Evolutionary conservation across 2,329 filamentous ascomycete genomes (phyloP), one percentile per base, ranked within the genome.

Genomic region (Apiospora kogelbergensis): DNA sequence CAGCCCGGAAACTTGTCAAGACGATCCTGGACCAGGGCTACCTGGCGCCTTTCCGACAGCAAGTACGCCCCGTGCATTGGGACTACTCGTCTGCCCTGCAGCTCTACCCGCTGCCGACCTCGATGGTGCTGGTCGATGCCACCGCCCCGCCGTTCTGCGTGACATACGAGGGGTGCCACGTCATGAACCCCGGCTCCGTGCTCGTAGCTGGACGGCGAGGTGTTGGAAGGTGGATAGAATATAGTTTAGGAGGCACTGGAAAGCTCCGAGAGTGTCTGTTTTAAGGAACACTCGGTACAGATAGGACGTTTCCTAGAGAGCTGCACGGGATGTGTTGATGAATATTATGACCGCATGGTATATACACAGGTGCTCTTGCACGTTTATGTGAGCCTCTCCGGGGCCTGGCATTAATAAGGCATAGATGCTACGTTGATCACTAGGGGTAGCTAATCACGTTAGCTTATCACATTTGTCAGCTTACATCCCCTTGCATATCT

Each of bases 131-230:
- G 4, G 91, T 94, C 1, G 96, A 99, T 80, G 85, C 91, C 0
- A 93, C 95, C 53, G 90, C 91, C 11, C 90, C 93, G 17, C 87
- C 94, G 0, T 99, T 97, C 76, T 92, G 91, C 67, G 84, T 98
- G 72, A 97, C 93, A 17, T 98, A 98, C 77, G 95, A 97, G 80
- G 95, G 95, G 0, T 98, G 96, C 77, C 93, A 96, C 81, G 95
- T 98, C 42, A 91, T 99, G 88, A 99, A 99, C 78, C 95, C 96
- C 0, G 94, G 94, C 6, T 86, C 87, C 65, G 80, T 99, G 65
- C 85, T 97, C 30, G 90, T 93, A 0, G 83, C 88, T 0, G 91
- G 90, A 0, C 86, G 90, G 67, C 88, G 89, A 72, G 89, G 90
- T 4, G 88, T 91, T 7, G 92, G 90, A 6, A 86, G 90, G 71